A percentile compares a stretch with the other conserved stretches of the same genome.
phyloP scores from a whole-genome alignment of 176 grass and related monocot genomes.

The Aegilops umbellulata region DNA sequence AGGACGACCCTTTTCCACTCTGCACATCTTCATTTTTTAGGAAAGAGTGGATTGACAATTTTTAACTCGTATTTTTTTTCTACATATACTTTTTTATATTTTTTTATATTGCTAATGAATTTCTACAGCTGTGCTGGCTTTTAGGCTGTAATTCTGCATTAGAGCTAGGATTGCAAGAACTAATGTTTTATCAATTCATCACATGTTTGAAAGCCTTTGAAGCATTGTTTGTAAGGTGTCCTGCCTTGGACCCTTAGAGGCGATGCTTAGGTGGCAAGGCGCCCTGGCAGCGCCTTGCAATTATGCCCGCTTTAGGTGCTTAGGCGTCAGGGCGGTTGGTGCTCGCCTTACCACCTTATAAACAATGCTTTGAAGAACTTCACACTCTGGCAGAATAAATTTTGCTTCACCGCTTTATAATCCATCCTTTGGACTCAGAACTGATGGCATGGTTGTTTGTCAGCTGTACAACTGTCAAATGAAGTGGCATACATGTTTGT shows the following conservation, averaged over 20 bases:
- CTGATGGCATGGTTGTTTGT: not conserved
- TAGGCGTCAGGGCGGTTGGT: too few relatives aligned
- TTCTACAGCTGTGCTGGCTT: not conserved
- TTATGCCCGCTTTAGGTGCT: too few relatives aligned
- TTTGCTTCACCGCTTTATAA: not conserved
- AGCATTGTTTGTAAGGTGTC: not conserved
- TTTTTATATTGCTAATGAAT: not conserved
- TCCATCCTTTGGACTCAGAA: constrained; percentile 2
- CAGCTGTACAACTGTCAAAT: not conserved
- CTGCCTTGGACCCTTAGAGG: too few relatives aligned
- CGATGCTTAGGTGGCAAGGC: too few relatives aligned
- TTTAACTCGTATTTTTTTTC: not conserved
- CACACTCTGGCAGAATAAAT: not conserved
- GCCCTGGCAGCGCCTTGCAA: too few relatives aligned
- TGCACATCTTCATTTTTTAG: not conserved
- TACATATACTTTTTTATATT: not conserved
- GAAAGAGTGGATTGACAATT: not conserved
- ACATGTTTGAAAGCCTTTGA: not conserved
- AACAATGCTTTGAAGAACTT: not conserved
- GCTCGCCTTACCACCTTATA: too few relatives aligned
- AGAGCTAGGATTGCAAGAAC: not conserved
- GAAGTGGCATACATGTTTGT: not conserved
- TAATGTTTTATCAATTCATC: constrained; percentile 7
- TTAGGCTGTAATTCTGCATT: not conserved
- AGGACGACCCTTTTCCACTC: not conserved